Base-by-base conservation (phyloP, 2,329 filamentous ascomycete species). In the Nemania bipapillata region DNA sequence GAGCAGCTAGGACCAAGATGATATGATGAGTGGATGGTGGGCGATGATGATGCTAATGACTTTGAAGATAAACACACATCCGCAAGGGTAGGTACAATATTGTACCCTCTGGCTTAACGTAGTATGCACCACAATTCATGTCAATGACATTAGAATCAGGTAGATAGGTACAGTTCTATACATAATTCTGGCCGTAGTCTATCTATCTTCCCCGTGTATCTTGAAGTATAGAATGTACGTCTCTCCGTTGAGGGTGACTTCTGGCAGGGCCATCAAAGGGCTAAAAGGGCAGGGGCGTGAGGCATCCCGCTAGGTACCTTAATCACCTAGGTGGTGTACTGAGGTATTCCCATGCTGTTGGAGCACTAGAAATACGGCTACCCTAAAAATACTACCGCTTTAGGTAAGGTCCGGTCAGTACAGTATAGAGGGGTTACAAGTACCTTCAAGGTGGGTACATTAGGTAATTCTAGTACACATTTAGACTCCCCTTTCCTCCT, bases 11-110 rank as follows among this genome's bases (percentile, higher is more conserved):
- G 26, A 63, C 47, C 37, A 50, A 50, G 65, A 59, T 63, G 63
- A 65, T 50, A 52, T 65, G 62, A 63, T 61, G 49, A 17, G 35
- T 54, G 50, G 8, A 32, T 47, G 28, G 63, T 37, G 56, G 42
- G 53, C 56, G 35, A 35, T 59, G 61, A 65, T 62, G 65, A 52
- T 59, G 66, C 32, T 47, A 30, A 61, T 64, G 53, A 30, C 45
- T 57, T 59, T 50, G 42, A 60, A 57, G 50, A 70, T 65, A 50
- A 67, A 64, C 24, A 28, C 47, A 53, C 49, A 42, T 56, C 63
- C 63, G 24, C 40, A 57, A 30, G 55, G 47, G 61, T 55, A 60
- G 12, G 35, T 40, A 40, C 35, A 40, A 15, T 40, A 40, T 12
- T 12, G 4, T 30, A 52, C 26, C 8, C 12, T 11, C 12, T 17